Percentiles rank a stretch among this genome's conserved stretches.
Conservation (phyloP, 2,329 filamentous ascomycete species). For the Pseudogymnoascus sp. region DNA sequence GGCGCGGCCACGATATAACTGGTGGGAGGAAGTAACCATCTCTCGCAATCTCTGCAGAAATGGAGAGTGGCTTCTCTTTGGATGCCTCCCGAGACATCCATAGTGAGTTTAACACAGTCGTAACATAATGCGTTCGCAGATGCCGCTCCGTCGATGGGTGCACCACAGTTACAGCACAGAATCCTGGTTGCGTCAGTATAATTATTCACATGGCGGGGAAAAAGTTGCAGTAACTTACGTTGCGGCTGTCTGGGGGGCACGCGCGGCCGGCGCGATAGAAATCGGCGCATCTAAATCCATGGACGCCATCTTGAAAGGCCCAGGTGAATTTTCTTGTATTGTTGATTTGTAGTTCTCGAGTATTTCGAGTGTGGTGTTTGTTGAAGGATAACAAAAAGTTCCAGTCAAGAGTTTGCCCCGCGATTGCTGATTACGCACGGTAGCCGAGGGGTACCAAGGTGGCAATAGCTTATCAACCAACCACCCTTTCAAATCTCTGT, state of each 20-base stretch:
- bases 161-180: constrained; percentile 95
- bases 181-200: constrained; percentile 46
- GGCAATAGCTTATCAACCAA: constrained; percentile 11
- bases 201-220: constrained; percentile 16
- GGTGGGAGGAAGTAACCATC: constrained; percentile 79
- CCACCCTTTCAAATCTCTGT: neutral
- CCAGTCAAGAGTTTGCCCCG: constrained; percentile 11
- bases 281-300: constrained; percentile 52
- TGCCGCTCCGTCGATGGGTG: constrained; percentile 84
- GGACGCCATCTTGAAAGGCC: constrained; percentile 38
- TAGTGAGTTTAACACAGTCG: constrained; percentile 89
- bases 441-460: constrained; percentile 4
- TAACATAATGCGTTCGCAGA: constrained; percentile 83
- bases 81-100: constrained; percentile 87
- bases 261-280: constrained; percentile 35
- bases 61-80: constrained; percentile 84
- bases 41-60: constrained; percentile 88
- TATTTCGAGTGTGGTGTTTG: constrained; percentile 8
- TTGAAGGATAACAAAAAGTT: constrained; percentile 9
- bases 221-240: constrained; percentile 38
- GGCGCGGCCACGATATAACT: constrained; percentile 78
- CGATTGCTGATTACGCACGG: constrained; percentile 12
- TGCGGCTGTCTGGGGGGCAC: constrained; percentile 33
- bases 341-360: constrained; percentile 4
- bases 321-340: neutral